Base-by-base conservation (phyloP, 768 basidiomycete species). In the Auriscalpium orientale region DNA sequence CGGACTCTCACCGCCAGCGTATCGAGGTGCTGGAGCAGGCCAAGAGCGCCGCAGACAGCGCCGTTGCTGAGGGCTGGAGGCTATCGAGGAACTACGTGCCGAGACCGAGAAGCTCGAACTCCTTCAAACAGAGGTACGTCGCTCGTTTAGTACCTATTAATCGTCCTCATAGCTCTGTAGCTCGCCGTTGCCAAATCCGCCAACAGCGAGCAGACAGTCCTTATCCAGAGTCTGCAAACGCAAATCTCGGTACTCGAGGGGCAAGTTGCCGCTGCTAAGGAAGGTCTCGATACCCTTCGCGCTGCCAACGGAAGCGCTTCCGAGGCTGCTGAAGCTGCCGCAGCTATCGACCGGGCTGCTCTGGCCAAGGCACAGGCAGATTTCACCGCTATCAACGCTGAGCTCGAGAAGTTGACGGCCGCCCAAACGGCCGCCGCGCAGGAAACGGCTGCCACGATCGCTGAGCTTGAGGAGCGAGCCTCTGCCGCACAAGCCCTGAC, bases 321-420 rank as follows among this genome's bases (percentile, higher is more conserved):
- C 4, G 68, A 74, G 1, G 75, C 73, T 33, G 74, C 78, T 0
- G 68, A 76, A 1, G 73, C 76, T 15, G 80, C 81, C 15, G 80
- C 81, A n/a, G 74, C 79, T 46, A 69, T 76, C 43, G 84, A 89
- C 58, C 84, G 76, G 18, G 84, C 84, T 62, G 80, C 82, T 20
- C 74, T 89, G 33, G 63, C 80, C 18, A 82, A 82, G 64, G 84
- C 82, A 12, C 81, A 83, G 61, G 79, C 77, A 2, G 80, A 89
- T 52, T 72, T 89, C 37, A 78, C 77, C 45, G 71, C 79, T 6
- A 74, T 84, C 36, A 69, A 77, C 54, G 72, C 73, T 11, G 85
- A 88, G 69, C 69, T 70, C 0, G 75, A 77, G 11, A 69, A 72
- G 28, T 67, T 88, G 33, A 82, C 78, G 64, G 67, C 66, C 15